Conservation (phyloP, 192 early-diverging fungal species). For the Gigaspora rosea region DNA sequence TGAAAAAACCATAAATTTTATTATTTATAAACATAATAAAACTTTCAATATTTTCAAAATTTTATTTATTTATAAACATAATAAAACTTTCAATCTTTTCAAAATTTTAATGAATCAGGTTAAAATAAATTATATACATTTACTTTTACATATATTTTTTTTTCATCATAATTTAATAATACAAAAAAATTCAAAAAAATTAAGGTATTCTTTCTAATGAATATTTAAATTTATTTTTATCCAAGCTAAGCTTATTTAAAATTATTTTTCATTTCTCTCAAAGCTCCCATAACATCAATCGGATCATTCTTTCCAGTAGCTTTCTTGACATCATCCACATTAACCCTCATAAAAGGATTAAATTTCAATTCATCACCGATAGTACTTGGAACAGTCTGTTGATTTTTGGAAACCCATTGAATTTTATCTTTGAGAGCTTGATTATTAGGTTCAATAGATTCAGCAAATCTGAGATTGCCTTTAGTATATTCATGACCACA, state of each 20-base stretch:
- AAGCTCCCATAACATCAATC: conserved; percentile 70
- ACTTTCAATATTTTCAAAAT: too few relatives aligned
- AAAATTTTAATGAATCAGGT: too few relatives aligned
- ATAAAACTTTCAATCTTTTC: too few relatives aligned
- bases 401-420: conserved; percentile 49
- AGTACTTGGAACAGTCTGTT: conserved; percentile 80
- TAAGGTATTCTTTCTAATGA: too few relatives aligned
- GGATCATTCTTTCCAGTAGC: conserved; percentile 62
- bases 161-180: too few relatives aligned
- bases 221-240: too few relatives aligned
- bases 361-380: conserved; percentile 83
- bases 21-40: too few relatives aligned
- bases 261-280: conserved; percentile 82
- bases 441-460: conserved; percentile 78
- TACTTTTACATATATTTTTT: too few relatives aligned
- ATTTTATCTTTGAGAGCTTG: conserved; percentile 63
- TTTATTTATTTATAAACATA: too few relatives aligned
- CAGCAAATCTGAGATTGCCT: conserved; percentile 74
- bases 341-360: conserved; percentile 90
- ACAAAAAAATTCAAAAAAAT: too few relatives aligned
- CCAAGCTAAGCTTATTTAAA: conserved; percentile 47
- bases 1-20: too few relatives aligned
- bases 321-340: conserved; percentile 58
- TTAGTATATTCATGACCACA: conserved; percentile 94
- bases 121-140: too few relatives aligned